Evolutionary conservation across 2,329 filamentous ascomycete genomes (phyloP), one percentile per base, ranked within the genome.

Genomic region (Colletotrichum australisinense): DNA sequence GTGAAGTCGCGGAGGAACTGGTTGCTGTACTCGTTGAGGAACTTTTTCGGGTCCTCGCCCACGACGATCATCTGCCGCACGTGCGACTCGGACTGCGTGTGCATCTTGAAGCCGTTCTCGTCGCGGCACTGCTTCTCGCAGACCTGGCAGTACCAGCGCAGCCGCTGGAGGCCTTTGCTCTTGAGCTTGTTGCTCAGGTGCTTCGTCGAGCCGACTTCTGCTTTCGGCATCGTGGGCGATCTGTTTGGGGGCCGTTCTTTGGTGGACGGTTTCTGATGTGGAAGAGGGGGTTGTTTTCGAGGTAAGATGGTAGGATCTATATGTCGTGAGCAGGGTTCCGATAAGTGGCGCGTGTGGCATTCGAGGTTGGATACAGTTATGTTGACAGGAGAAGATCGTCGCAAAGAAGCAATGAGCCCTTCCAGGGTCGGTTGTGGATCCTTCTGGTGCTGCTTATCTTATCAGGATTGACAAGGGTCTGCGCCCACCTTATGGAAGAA

Each of bases 191-290:
- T 98, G 84, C 90, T 91, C 73, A 98, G 89, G 82, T 94, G 90
- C 85, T 98, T 98, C n/a, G 93, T 95, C 69, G 93, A 94, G 75
- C 97, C 97, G 67, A 94, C 92, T 86, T 98, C 97, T 79, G 97
- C 97, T 86, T 94, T 94, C 66, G 93, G 93, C 96, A 98, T 26
- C 26, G 26, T 26, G 26, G 26, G 26, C 26, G 26, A 4, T 26
- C 26, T 26, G 26, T 26, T 26, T 4, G 26, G 26, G 26, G 26
- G 26, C 3, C 26, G n/a, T 5, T 38, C 14, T 53, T 38, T 5
- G 14, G 1, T 46, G 24, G 24, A 14, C 6, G 9, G 9, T 14
- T 30, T 14, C 6, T 4, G 9, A 32, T 3, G 3, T 49, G 8
- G 7, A 9, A 46, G 2, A 19, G 19, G 22, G 5, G n/a, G 11